A percentile compares a stretch with the other conserved stretches of the same genome.
These are phyloP conservation scores for Priceomyces fermenticarens DNA, from an alignment of 805 yeast genomes.

Conservation along the genomic window DNA sequence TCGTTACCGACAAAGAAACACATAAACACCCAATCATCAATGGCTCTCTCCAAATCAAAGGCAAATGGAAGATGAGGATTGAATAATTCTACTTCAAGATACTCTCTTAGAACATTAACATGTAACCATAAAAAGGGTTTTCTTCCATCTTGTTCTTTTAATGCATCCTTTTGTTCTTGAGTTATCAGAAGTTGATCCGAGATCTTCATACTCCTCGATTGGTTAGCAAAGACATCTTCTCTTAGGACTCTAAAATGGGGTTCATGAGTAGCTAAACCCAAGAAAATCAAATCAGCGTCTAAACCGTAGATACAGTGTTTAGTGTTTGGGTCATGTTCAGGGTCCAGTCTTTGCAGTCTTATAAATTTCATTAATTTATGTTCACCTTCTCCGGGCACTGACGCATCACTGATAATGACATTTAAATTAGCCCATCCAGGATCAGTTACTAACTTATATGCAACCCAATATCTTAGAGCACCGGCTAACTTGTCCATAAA, in stretches of 20 bases:
- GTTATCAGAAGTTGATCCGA: constrained; percentile 56
- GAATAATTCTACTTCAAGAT: constrained; percentile 74
- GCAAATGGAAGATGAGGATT: constrained; percentile 68
- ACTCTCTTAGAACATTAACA: constrained; percentile 82
- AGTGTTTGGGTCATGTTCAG: constrained; percentile 69
- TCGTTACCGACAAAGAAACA: constrained; percentile 99
- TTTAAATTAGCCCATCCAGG: constrained; percentile 79
- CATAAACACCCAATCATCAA: constrained; percentile 98
- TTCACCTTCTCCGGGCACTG: constrained; percentile 98
- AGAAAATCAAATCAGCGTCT: constrained; percentile 94
- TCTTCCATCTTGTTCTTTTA: constrained; percentile 44
- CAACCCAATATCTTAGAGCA: constrained; percentile 81
- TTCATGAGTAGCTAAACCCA: constrained; percentile 96
- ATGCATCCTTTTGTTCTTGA: constrained; percentile 49
- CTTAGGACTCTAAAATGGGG: constrained; percentile 92
- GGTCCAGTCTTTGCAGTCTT: constrained; percentile 80
- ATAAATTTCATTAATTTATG: constrained; percentile 96
- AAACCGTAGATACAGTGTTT: constrained; percentile 94
- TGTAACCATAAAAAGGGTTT: constrained; percentile 96
- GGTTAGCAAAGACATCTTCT: constrained; percentile 94
- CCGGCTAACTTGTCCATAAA: constrained; percentile 87
- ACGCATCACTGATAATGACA: constrained; percentile 84
- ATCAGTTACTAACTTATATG: constrained; percentile 83
- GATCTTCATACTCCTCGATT: constrained; percentile 43
- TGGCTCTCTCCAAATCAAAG: constrained; percentile 90